Evolutionary conservation across 73 alveolate species (phyloP), one percentile per base, ranked within the genome.

Genomic region (Paraurostyla sp.): DNA sequence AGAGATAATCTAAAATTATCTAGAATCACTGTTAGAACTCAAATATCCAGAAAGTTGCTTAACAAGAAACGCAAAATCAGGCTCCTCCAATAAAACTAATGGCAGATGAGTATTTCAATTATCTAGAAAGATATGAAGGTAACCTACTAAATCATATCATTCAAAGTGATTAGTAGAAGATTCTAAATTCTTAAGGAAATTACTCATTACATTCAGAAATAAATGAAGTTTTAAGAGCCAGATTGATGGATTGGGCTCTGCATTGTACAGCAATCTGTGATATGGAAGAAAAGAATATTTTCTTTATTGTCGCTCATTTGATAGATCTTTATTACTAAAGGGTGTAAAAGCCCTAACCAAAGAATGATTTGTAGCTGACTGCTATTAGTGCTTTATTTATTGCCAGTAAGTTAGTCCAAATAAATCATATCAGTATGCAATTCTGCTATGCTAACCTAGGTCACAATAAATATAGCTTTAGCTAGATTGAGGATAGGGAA

Each of bases 271-370:
- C 49, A 78, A 32, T 49, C 40, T 46, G 71, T 35, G 18, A 78
- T 51, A 78, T 78, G 78, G 63, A 50, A 52, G 80, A 49, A 38
- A 78, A 54, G 62, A 78, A 78, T 36, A 78, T 54, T 23, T 78
- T 51, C 89, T 78, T 78, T 43, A 50, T 78, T 16, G 68, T 54
- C 1, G 46, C 22, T 29, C 60, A 40, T 35, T 41, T 78, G 60
- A 78, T 78, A 0, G 89, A 78, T 43, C 23, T 23, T 18, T 78
- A 78, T 60, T 78, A 78, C 29, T 22, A 65, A 22, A 65, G 46
- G 42, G 41, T 65, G 16, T 56, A 73, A 48, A 73, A 4, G 1
- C 71, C 57, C 27, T 49, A 73, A n/a, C 42, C 87, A 27, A 73
- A 43, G 27, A 23, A 13, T 16, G 87, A 73, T 48, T 32, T 73